Evolutionary conservation across 2,329 filamentous ascomycete genomes (phyloP), one percentile per base, ranked within the genome.

Genomic region (Aspergillus sp.): DNA sequence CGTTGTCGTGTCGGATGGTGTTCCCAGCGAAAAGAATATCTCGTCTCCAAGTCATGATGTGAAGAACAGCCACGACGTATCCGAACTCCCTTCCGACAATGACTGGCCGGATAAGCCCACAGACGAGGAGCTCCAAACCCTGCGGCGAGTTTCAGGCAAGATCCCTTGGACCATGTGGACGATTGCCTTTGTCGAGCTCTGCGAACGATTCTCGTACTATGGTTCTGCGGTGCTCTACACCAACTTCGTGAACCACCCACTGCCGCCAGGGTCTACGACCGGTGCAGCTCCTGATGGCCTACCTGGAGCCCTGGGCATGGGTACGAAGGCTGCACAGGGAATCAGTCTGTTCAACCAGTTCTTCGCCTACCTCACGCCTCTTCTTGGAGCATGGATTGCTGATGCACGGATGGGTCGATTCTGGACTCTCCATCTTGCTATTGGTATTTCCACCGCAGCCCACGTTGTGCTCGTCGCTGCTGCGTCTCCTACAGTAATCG

Each of bases 121-220:
- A 2, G 63, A 66, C 0, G 73, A 74, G 34, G 75, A 77, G 32
- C 26, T 76, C 34, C 39, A 43, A 5, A 68, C 62, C 5, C 64
- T 77, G 18, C 74, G 73, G 26, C 70, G 74, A 38, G 67, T 76
- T 2, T 55, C 71, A 1, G 72, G 67, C 11, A 57, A 62, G 2
- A 83, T 91, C 59, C 85, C 86, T 48, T 86, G 82, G 81, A 76
- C 81, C 54, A 83, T 87, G 57, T 91, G 85, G 75, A 86, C 85
- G 24, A 84, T 92, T 58, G 88, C 87, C 48, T 85, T 90, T 60
- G 84, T 89, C 58, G 89, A 92, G 74, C 77, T 90, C 56, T 89
- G 86, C 76, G 89, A 92, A 76, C 86, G 89, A 48, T 90, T 90
- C 75, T 88, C 86, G 13, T 92, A 90, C 82, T 91, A 91, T 68